These are phyloP conservation scores for Balansia obtecta DNA, from an alignment of 2,329 filamentous ascomycete species.

Conservation along the genomic window DNA sequence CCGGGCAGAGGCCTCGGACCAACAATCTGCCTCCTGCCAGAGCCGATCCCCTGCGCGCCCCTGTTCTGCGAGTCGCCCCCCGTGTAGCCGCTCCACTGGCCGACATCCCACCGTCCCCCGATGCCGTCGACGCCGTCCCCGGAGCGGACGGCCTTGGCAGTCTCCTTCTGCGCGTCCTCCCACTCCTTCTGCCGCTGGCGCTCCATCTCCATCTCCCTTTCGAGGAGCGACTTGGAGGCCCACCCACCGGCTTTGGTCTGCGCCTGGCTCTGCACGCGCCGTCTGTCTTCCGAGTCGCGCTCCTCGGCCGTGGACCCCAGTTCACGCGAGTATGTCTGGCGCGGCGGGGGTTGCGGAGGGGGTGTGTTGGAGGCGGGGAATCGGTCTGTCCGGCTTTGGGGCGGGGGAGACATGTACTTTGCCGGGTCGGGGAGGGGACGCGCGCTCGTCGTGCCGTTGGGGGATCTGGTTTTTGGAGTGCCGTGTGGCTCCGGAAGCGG, in stretches of 20 bases:
- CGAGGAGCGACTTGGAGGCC: slow-evolving; percentile 58
- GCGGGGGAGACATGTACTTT: slow-evolving; percentile 15
- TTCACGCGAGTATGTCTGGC: slow-evolving; percentile 42
- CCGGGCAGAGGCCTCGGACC: slow-evolving; percentile 57
- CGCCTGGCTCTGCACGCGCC: slow-evolving; percentile 43
- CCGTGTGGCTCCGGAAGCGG: slow-evolving; percentile 29
- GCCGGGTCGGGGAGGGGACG: slow-evolving; percentile 43
- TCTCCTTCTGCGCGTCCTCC: slow-evolving; percentile 62
- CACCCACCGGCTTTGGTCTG: slow-evolving; percentile 50
- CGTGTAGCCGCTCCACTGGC: slow-evolving; percentile 62
- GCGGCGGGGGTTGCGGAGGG: slow-evolving; percentile 26
- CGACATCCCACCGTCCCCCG: slow-evolving; percentile 60
- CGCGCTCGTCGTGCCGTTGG: slow-evolving; percentile 25
- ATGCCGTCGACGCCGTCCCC: slow-evolving; percentile 48
- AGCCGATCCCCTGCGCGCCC: slow-evolving; percentile 52
- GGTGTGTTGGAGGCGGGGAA: slow-evolving; percentile 44
- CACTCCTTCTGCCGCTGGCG: slow-evolving; percentile 65
- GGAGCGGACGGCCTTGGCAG: slow-evolving; percentile 40
- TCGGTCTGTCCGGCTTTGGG: slow-evolving; percentile 41
- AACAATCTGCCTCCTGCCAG: slow-evolving; percentile 65
- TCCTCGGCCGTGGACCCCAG: slow-evolving; percentile 42
- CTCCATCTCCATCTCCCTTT: slow-evolving; percentile 72
- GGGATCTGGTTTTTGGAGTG: slow-evolving; percentile 21
- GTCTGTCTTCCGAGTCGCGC: slow-evolving; percentile 48
- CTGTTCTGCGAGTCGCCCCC: slow-evolving; percentile 65